phyloP scores from a whole-genome alignment of 2,329 filamentous ascomycete species.

The Tolypocladium tundrense region DNA sequence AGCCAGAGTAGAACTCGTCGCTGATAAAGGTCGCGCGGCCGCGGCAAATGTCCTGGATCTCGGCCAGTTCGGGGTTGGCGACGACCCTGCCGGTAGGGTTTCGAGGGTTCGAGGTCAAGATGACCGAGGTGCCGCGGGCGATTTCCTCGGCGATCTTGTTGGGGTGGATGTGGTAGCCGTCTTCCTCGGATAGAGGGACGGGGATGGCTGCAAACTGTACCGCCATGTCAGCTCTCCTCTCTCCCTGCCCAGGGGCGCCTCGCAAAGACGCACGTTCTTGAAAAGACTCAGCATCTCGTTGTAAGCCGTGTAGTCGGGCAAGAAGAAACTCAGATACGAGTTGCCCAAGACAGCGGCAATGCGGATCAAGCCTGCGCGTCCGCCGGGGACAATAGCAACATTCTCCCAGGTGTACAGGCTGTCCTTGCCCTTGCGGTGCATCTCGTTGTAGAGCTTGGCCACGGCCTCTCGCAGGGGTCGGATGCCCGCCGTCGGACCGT shows the following conservation, averaged over 20 bases:
- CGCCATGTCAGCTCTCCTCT: not conserved
- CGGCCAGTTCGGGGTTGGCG: constrained; percentile 69
- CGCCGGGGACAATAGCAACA: constrained; percentile 90
- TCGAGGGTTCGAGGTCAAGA: constrained; percentile 88
- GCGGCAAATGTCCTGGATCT: constrained; percentile 89
- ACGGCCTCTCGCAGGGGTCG: constrained; percentile 82
- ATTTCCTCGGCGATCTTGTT: constrained; percentile 91
- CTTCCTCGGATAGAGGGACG: constrained; percentile 71
- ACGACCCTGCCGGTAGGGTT: constrained; percentile 91
- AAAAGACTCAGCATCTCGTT: constrained; percentile 95
- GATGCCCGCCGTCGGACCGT: constrained; percentile 90
- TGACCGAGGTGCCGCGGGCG: constrained; percentile 73
- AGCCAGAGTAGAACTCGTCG: constrained; percentile 94
- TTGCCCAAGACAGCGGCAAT: constrained; percentile 92
- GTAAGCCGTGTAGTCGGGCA: constrained; percentile 93
- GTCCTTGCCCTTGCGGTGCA: constrained; percentile 77
- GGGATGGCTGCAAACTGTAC: constrained; percentile 72
- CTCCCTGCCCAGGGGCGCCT: not conserved
- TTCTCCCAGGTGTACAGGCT: constrained; percentile 97
- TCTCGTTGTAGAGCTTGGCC: constrained; percentile 84
- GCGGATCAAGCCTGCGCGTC: constrained; percentile 82
- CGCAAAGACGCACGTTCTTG: constrained; percentile 55
- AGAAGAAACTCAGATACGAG: constrained; percentile 86
- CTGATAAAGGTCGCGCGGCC: constrained; percentile 85
- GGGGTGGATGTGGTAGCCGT: constrained; percentile 87